Evolutionary conservation across 1,284 basidiomycete species (phyloP), one percentile per base, ranked within the genome.

Genomic region (Marasmius sp.): DNA sequence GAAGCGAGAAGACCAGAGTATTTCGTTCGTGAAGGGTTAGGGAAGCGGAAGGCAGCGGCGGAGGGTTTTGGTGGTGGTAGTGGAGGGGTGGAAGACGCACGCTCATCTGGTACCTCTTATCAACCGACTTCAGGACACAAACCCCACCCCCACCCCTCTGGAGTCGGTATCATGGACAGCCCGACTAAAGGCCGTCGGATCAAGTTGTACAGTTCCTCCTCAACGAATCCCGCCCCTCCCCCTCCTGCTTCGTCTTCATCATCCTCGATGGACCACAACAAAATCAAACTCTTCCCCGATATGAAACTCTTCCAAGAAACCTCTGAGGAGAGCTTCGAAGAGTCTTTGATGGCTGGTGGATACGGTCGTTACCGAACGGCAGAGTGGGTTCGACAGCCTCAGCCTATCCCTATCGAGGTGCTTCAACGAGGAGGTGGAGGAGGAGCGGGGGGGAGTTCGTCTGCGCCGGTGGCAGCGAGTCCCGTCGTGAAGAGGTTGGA

Each of bases 251-350:
- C n/a, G n/a, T n/a, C n/a, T n/a, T n/a, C n/a, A n/a, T n/a, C n/a
- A n/a, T n/a, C n/a, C n/a, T n/a, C n/a, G n/a, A n/a, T n/a, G n/a
- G n/a, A n/a, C n/a, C n/a, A 51, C 20, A 27, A 51, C 27, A 37
- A 36, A n/a, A 54, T 54, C 52, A 54, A 54, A 18, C 36, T 54
- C 14, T 54, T 54, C 36, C 52, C 52, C 16, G 52, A 54, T 18
- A 12, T 54, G 34, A 54, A 54, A 38, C 52, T 54, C 34, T 91
- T 92, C 72, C 89, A 90, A 71, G 87, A 89, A 73, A 91, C 90
- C 0, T 89, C 87, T 8, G 89, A 90, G 59, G 90, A 91, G 74
- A 91, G 88, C 69, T 92, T 92, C 66, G 89, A 91, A 69, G 88
- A 91, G 73, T 88, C 88, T 66, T 72, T 91, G 45, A 88, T 91